Conservation (phyloP, 495 filamentous ascomycete species). For the Penicillium ochrochloron region DNA sequence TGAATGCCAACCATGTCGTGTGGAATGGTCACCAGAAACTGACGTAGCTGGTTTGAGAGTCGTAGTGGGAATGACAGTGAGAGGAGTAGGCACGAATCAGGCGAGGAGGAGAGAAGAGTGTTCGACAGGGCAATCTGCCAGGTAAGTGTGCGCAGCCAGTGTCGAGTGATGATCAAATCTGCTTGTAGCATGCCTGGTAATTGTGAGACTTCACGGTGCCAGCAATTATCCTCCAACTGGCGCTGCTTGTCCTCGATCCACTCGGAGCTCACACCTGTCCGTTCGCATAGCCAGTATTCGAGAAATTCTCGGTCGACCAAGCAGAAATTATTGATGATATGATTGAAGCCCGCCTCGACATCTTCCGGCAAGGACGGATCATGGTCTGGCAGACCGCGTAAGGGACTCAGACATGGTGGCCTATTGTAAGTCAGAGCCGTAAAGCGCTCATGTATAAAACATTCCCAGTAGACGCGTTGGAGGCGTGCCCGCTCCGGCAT, state of each 20-base stretch:
- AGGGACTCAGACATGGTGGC: slow-evolving; percentile 27
- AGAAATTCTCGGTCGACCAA: slow-evolving; percentile 1
- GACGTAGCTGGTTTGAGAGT: slow-evolving; percentile 52
- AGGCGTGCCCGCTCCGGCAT: slow-evolving; percentile 29
- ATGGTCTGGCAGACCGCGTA: slow-evolving; percentile 29
- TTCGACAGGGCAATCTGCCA: slow-evolving; percentile 60
- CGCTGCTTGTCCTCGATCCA: slow-evolving; percentile 38
- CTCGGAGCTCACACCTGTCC: slow-evolving; percentile 27
- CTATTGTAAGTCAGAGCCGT: slow-evolving; percentile 33
- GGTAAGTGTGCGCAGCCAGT: slow-evolving; percentile 57
- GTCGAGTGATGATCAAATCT: slow-evolving; percentile 57
- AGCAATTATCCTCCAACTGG: slow-evolving; percentile 32
- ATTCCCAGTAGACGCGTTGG: slow-evolving; percentile 39
- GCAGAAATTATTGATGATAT: slow-evolving; percentile 2
- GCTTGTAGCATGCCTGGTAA: slow-evolving; percentile 53
- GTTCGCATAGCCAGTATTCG: slow-evolving; percentile 6
- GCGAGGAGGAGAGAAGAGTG: slow-evolving; percentile 47
- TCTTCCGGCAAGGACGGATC: slow-evolving; percentile 23
- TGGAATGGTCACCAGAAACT: slow-evolving; percentile 50
- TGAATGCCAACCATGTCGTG: slow-evolving; percentile 56
- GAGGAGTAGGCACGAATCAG: slow-evolving; percentile 15
- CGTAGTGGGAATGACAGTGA: slow-evolving; percentile 54
- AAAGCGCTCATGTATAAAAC: slow-evolving; percentile 41
- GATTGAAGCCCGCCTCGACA: slow-evolving; percentile 5
- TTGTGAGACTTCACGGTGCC: slow-evolving; percentile 33